These are phyloP conservation scores for Adenanthera pavonina DNA, from an alignment of 306 rosid genomes.

Conservation along the genomic window DNA sequence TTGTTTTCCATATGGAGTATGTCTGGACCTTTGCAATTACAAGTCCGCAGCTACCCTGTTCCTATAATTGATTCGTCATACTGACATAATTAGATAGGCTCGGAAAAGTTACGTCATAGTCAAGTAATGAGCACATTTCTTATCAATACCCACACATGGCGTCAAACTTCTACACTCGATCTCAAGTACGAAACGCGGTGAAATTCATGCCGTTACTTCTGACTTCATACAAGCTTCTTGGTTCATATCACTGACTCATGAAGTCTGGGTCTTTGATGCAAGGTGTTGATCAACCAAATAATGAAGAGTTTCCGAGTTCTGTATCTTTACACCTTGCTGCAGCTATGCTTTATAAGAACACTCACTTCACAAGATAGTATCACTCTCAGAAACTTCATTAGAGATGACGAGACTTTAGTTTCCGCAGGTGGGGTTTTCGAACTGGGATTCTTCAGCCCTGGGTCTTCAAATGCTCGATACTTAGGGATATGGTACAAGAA, in stretches of 20 bases:
- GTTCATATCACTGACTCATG: not conserved
- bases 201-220: not conserved
- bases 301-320: not conserved
- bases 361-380: not conserved
- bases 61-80: too few species aligned
- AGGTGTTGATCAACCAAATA: not conserved
- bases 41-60: too few species aligned
- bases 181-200: not conserved
- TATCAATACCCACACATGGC: not conserved
- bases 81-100: too few species aligned
- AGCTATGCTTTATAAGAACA: not conserved
- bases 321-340: not conserved
- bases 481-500: constrained; percentile 43
- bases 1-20: too few species aligned
- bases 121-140: too few species aligned
- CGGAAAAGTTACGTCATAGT: too few species aligned
- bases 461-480: constrained; percentile 31
- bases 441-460: constrained; percentile 41
- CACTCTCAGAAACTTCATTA: constrained; percentile 10
- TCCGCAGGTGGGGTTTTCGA: constrained; percentile 35
- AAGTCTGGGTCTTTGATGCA: not conserved
- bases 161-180: not conserved
- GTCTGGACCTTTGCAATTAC: too few species aligned
- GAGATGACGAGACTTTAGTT: constrained; percentile 31
- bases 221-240: not conserved